Evolutionary conservation across 768 basidiomycete genomes (phyloP).

Genomic region (Rhodotorula kratochvilovae): DNA sequence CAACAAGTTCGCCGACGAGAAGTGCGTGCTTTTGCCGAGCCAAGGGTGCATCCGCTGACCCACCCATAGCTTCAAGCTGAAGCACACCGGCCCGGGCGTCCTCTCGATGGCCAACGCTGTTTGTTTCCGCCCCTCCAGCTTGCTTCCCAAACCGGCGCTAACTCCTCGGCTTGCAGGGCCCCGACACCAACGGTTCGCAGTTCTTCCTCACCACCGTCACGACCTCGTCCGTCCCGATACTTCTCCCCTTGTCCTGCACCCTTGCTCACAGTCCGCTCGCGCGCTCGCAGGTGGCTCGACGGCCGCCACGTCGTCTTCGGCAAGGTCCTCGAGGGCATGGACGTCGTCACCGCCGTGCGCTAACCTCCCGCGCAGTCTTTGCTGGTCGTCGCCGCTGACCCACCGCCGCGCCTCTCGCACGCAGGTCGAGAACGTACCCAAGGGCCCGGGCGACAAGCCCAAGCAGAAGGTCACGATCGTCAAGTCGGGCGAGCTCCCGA

Average conservation of each 20-base stretch:
- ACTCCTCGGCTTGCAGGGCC: conserved; percentile 58
- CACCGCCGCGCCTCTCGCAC: conserved; percentile 44
- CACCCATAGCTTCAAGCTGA: conserved; percentile 68
- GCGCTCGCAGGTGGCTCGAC: conserved; percentile 28
- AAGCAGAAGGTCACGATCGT: conserved; percentile 69
- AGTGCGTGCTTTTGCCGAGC: conserved; percentile 45
- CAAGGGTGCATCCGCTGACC: conserved; percentile 37
- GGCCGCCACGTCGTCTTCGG: conserved; percentile 64
- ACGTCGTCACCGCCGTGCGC: conserved; percentile 66
- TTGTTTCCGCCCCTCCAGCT: not conserved
- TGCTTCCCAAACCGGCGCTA: conserved; percentile 55
- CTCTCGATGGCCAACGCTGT: conserved; percentile 76
- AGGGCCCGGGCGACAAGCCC: conserved; percentile 68
- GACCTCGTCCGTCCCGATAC: conserved; percentile 27
- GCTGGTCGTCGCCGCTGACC: not conserved
- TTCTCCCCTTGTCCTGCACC: not conserved
- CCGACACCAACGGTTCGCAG: conserved; percentile 60
- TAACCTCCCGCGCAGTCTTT: not conserved
- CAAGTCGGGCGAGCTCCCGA: conserved; percentile 61
- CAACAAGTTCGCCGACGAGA: conserved; percentile 86
- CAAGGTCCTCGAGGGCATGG: conserved; percentile 85
- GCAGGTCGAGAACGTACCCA: conserved; percentile 66
- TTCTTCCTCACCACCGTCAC: conserved; percentile 39
- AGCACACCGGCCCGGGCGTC: conserved; percentile 77
- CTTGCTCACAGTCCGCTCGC: not conserved